Evolutionary conservation across 1,284 basidiomycete species (phyloP).

Genomic region (Naganishia albida): DNA sequence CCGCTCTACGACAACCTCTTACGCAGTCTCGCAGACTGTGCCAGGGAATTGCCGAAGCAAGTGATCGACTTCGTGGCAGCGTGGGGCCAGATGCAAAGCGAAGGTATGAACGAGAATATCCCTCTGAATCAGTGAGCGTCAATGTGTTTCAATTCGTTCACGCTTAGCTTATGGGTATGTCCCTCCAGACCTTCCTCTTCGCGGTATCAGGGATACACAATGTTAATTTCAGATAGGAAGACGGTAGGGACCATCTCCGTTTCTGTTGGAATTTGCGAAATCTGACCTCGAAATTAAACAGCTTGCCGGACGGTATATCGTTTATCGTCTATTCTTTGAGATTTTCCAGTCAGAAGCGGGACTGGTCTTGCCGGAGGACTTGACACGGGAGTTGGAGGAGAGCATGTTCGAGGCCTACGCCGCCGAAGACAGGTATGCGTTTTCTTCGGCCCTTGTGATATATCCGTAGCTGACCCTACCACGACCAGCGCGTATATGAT

Average conservation of each 20-base stretch:
- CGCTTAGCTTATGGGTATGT: constrained; percentile 44
- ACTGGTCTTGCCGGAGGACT: constrained; percentile 71
- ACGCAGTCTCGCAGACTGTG: constrained; percentile 79
- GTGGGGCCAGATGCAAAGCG: constrained; percentile 78
- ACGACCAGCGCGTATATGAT: constrained; percentile 1
- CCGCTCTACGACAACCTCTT: constrained; percentile 76
- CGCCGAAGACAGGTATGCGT: constrained; percentile 64
- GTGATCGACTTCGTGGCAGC: constrained; percentile 84
- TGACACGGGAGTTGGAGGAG: constrained; percentile 77
- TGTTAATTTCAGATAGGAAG: constrained; percentile 26
- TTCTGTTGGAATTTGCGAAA: constrained; percentile 21
- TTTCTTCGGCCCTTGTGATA: too few relatives aligned
- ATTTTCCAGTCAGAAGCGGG: constrained; percentile 71
- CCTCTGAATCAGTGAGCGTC: constrained; percentile 11
- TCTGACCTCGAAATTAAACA: constrained; percentile 29
- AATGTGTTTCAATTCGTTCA: constrained; percentile 40
- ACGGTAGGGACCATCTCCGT: constrained; percentile 3
- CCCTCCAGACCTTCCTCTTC: constrained; percentile 19
- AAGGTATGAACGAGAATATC: constrained; percentile 57
- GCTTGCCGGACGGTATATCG: constrained; percentile 79
- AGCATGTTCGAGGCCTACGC: constrained; percentile 83
- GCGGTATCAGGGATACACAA: constrained; percentile 53
- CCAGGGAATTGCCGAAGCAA: constrained; percentile 76
- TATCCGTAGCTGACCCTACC: not conserved
- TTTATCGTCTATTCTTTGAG: constrained; percentile 78